Conservation (phyloP, 139 green algal genomes). For the Medakamo hakoo region DNA sequence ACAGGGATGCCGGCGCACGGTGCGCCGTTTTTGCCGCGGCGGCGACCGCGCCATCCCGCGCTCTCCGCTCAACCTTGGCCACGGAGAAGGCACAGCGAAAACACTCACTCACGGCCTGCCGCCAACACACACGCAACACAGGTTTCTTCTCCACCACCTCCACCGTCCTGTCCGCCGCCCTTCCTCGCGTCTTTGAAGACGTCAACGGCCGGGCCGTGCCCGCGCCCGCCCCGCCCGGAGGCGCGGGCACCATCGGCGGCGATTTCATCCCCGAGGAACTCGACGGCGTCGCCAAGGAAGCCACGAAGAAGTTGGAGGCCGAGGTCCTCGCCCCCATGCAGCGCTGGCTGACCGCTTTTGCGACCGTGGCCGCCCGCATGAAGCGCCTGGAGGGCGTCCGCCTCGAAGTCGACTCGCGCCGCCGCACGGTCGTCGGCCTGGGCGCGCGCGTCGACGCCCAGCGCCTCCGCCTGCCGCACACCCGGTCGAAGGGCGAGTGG, state of each 20-base stretch:
- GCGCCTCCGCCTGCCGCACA: conserved; percentile 25
- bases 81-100: no score
- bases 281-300: conserved; percentile 37
- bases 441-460: conserved; percentile 29
- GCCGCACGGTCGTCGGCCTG: conserved; percentile 54
- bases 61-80: no score
- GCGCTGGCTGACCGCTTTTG: conserved; percentile 55
- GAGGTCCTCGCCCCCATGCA: conserved; percentile 66
- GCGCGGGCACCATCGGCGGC: conserved; percentile 28
- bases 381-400: conserved; percentile 53
- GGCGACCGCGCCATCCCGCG: no score
- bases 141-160: conserved; percentile 31
- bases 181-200: conserved; percentile 67
- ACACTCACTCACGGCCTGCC: no score
- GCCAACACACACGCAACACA: conserved; percentile 6
- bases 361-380: conserved; percentile 45
- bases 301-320: conserved; percentile 42
- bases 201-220: conserved; percentile 45
- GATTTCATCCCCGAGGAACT: conserved; percentile 51
- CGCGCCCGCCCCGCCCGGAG: conserved; percentile 9
- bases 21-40: neutral
- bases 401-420: conserved; percentile 67
- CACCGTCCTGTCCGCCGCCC: conserved; percentile 37
- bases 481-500: conserved; percentile 35
- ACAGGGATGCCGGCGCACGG: neutral